Percentiles rank a stretch among this genome's conserved stretches.
Evolutionary conservation across 495 filamentous ascomycete species (phyloP).

Genomic region (Penicillium flavigenum): DNA sequence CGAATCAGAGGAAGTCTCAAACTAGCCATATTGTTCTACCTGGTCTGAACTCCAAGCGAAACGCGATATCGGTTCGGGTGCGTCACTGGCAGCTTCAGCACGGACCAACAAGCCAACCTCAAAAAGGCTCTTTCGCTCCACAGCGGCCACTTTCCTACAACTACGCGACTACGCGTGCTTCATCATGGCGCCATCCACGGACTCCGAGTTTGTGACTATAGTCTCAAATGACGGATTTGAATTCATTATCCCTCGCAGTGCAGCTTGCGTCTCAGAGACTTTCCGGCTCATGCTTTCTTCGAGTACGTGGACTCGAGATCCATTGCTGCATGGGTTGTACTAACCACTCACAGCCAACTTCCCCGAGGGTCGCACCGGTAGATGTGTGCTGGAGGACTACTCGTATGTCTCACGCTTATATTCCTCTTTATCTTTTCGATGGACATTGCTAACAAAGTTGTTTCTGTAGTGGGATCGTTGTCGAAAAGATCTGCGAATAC

Average conservation of each 20-base stretch:
- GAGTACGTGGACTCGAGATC: conserved; percentile 49
- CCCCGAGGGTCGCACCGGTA: conserved; percentile 62
- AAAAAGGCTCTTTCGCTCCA: conserved; percentile 10
- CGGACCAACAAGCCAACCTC: conserved; percentile 25
- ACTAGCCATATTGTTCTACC: neutral
- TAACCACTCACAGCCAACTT: conserved; percentile 58
- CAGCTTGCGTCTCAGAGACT: conserved; percentile 69
- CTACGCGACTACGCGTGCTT: conserved; percentile 8
- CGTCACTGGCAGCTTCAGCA: conserved; percentile 23
- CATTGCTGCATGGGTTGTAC: conserved; percentile 5
- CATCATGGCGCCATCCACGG: conserved; percentile 22
- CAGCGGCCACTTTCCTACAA: conserved; percentile 9
- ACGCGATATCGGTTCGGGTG: neutral
- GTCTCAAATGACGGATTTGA: conserved; percentile 86
- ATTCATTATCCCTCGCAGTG: conserved; percentile 78
- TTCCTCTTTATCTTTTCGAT: neutral
- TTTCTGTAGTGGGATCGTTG: conserved; percentile 63
- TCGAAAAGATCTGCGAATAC: conserved; percentile 91
- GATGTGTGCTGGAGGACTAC: conserved; percentile 68
- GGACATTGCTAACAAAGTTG: conserved; percentile 4
- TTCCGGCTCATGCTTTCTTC: conserved; percentile 81
- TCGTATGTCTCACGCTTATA: conserved; percentile 53
- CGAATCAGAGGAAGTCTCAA: neutral
- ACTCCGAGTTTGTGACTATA: conserved; percentile 70
- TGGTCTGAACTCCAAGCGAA: neutral